A percentile compares a stretch with the other conserved stretches of the same genome.
Evolutionary conservation across 495 filamentous ascomycete species (phyloP).

Genomic region (Aspergillus bridgeri): DNA sequence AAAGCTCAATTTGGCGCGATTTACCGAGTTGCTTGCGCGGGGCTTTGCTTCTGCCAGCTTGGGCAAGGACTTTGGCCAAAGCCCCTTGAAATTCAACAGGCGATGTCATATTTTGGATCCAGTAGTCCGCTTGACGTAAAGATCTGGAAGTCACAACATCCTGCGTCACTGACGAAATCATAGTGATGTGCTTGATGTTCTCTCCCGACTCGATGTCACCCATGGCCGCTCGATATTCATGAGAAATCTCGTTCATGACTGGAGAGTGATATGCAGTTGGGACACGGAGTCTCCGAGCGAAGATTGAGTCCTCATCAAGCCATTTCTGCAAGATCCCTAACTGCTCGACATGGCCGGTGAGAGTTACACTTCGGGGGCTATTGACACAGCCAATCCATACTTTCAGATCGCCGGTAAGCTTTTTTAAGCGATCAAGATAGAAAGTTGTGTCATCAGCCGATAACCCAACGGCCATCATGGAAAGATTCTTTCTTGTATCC

Average conservation of each 20-base stretch:
- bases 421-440: background rate
- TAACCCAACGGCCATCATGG: constrained; percentile 11
- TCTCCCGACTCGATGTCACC: too few relatives aligned
- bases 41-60: too few relatives aligned
- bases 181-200: too few relatives aligned
- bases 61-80: too few relatives aligned
- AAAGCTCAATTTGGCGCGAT: background rate
- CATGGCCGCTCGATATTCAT: background rate
- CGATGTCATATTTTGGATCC: too few relatives aligned
- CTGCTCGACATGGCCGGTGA: constrained; percentile 24
- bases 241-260: constrained; percentile 11
- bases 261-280: constrained; percentile 11
- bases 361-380: constrained; percentile 28
- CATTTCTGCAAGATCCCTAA: constrained; percentile 8
- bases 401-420: constrained; percentile 2
- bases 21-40: constrained; percentile 4
- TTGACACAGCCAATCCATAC: constrained; percentile 30
- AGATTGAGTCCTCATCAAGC: constrained; percentile 2
- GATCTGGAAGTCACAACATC: too few relatives aligned
- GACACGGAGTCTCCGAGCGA: constrained; percentile 7
- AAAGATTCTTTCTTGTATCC: constrained; percentile 3
- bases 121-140: too few relatives aligned
- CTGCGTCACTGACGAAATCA: too few relatives aligned
- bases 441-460: background rate
- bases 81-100: too few relatives aligned